Evolutionary conservation across 2,329 filamentous ascomycete species (phyloP), one percentile per base, ranked within the genome.

Genomic region (Colletotrichum viniferum): DNA sequence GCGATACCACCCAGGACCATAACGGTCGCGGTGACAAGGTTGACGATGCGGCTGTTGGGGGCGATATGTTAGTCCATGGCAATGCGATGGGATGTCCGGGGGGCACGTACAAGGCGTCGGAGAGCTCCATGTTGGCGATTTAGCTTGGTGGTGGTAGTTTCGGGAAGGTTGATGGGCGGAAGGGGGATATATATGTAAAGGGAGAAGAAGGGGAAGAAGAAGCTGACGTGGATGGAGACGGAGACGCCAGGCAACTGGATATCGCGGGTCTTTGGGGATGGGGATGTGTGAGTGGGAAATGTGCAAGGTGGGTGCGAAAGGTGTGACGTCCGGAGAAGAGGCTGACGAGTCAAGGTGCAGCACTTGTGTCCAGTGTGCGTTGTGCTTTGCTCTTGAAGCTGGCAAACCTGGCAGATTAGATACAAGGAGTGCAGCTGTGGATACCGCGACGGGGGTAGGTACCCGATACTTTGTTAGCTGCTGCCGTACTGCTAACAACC

Each of bases 1-100:
- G 89, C 89, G 81, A 96, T 89, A 81, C 96, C 96, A 78, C 96
- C 96, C 63, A 98, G 89, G 63, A 98, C 88, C 92, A 98, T 97
- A 79, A 98, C 90, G 79, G 93, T 93, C 81, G 93, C 97, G 78
- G 97, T 93, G 81, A 89, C 95, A 85, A 99, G 89, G 90, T 99
- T 99, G 85, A 98, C 95, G 83, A 98, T 92, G 83, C 97, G 97
- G 88, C 97, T 98, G 84, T 69, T 60, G 58, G 14, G 43, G 24
- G 76, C 79, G 74, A 77, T 80, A 78, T 36, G 71, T 69, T 75
- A 76, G 74, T 55, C 24, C 21, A 14, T 26, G 70, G 55, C 30
- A 36, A 71, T 62, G 73, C 58, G 38, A 56, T 26, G 36, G 28
- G 32, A 5, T 18, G 48, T 21, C 55, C 30, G 18, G 30, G 14